A percentile compares a stretch with the other conserved stretches of the same genome.
These are phyloP conservation scores for Fusarium miscanthi DNA, from an alignment of 2,329 filamentous ascomycete species.

Conservation along the genomic window DNA sequence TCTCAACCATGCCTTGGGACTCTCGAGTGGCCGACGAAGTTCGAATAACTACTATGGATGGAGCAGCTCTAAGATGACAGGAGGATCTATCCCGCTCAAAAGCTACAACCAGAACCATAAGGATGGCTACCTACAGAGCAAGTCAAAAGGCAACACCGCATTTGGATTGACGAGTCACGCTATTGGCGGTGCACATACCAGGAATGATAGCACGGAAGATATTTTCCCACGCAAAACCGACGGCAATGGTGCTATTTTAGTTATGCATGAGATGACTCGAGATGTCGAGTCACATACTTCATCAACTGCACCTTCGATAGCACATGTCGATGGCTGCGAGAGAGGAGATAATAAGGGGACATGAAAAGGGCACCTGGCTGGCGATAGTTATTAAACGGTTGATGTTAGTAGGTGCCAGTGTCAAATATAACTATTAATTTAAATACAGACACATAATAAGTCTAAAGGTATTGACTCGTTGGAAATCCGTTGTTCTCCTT, in stretches of 20 bases:
- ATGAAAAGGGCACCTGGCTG: no score
- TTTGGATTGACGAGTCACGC: conserved; percentile 35
- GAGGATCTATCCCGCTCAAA: conserved; percentile 29
- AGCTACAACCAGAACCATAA: conserved; percentile 25
- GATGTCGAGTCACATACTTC: conserved; percentile 29
- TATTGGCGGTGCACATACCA: conserved; percentile 26
- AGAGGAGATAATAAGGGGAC: not conserved
- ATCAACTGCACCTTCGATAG: conserved; percentile 14
- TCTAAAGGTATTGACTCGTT: no score
- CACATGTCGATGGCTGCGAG: conserved; percentile 2
- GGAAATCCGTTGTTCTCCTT: no score
- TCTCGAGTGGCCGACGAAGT: conserved; percentile 37
- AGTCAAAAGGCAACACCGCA: not conserved
- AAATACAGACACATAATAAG: not conserved
- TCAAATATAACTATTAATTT: no score
- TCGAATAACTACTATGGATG: conserved; percentile 24
- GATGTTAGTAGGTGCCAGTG: not conserved
- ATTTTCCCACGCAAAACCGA: conserved; percentile 38
- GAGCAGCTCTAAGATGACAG: conserved; percentile 15
- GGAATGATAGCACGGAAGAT: conserved; percentile 39
- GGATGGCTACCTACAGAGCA: conserved; percentile 23
- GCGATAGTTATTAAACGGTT: no score
- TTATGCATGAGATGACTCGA: conserved; percentile 26
- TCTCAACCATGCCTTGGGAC: conserved; percentile 46
- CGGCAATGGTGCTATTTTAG: conserved; percentile 36